Evolutionary conservation across 1,284 basidiomycete genomes (phyloP).

Genomic region (Mrakiaceae sp.): DNA sequence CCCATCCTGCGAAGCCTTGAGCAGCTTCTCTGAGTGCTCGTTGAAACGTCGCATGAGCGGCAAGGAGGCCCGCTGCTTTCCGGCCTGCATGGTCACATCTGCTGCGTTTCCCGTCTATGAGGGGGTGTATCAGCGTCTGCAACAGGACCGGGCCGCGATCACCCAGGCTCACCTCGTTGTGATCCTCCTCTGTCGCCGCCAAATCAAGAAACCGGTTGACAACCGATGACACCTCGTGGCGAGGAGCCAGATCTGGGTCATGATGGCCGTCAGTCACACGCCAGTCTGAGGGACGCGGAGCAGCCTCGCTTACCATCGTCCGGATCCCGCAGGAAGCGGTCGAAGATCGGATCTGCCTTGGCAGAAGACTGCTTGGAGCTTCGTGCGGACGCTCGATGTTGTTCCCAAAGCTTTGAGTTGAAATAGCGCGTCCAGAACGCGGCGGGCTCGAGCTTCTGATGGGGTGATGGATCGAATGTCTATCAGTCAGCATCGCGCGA

Average conservation of each 20-base stretch:
- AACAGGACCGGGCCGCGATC: slow-evolving; percentile 2
- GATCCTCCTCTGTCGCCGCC: slow-evolving; percentile 81
- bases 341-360: slow-evolving; percentile 86
- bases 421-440: slow-evolving; percentile 98
- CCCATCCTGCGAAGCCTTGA: slow-evolving; percentile 38
- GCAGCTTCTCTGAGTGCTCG: slow-evolving; percentile 81
- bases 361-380: slow-evolving; percentile 71
- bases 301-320: slow-evolving; percentile 61
- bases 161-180: slow-evolving; percentile 53
- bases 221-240: slow-evolving; percentile 50
- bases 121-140: background rate
- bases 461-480: slow-evolving; percentile 8
- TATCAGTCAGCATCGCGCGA: background rate
- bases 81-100: slow-evolving; percentile 93
- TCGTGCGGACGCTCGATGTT: slow-evolving; percentile 82
- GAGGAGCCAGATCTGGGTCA: slow-evolving; percentile 59
- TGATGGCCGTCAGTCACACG: too few relatives aligned
- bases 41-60: slow-evolving; percentile 96
- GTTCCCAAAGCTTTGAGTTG: slow-evolving; percentile 85
- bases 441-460: slow-evolving; percentile 68
- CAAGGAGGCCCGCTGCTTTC: slow-evolving; percentile 70
- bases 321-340: slow-evolving; percentile 85
- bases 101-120: slow-evolving; percentile 66
- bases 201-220: slow-evolving; percentile 76
- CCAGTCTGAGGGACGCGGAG: background rate